phyloP scores from a whole-genome alignment of 2,329 filamentous ascomycete genomes.

The Penicillium sclerotiorum region DNA sequence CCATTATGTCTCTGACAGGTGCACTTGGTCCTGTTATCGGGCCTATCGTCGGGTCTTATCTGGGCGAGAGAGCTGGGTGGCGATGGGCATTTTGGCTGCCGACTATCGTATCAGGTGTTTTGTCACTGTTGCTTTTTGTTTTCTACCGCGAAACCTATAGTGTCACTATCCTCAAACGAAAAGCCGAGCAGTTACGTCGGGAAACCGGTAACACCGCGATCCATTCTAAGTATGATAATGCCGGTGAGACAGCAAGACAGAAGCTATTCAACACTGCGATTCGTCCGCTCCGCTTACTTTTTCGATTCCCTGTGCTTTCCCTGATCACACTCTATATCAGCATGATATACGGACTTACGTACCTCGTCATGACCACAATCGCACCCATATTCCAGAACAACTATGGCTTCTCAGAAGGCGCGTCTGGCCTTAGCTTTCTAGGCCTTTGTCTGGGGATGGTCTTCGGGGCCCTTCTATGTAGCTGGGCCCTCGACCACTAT shows the following conservation, averaged over 20 bases:
- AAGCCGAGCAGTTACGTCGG: neutral
- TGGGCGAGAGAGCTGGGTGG: slow-evolving; percentile 3
- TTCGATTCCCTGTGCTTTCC: neutral
- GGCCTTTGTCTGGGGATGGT: neutral
- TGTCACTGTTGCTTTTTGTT: slow-evolving; percentile 1
- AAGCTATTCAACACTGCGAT: neutral
- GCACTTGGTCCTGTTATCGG: slow-evolving; percentile 1
- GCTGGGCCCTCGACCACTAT: slow-evolving; percentile 1
- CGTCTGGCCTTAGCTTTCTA: slow-evolving; percentile 1
- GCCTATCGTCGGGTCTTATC: slow-evolving; percentile 2
- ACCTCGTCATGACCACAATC: slow-evolving; percentile 3
- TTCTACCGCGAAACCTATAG: slow-evolving; percentile 3
- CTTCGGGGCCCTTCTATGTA: neutral
- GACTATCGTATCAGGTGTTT: neutral
- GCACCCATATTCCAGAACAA: neutral
- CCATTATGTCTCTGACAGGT: slow-evolving; percentile 2
- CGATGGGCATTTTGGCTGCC: slow-evolving; percentile 6
- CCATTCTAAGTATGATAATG: neutral
- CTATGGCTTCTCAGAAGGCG: slow-evolving; percentile 1
- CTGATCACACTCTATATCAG: slow-evolving; percentile 3
- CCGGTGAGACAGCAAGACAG: neutral
- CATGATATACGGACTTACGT: neutral
- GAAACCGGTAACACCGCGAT: neutral
- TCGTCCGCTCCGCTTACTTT: neutral
- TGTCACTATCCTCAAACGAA: slow-evolving; percentile 1